These are phyloP conservation scores for Russula earlei DNA, from an alignment of 768 basidiomycete species.

Conservation along the genomic window DNA sequence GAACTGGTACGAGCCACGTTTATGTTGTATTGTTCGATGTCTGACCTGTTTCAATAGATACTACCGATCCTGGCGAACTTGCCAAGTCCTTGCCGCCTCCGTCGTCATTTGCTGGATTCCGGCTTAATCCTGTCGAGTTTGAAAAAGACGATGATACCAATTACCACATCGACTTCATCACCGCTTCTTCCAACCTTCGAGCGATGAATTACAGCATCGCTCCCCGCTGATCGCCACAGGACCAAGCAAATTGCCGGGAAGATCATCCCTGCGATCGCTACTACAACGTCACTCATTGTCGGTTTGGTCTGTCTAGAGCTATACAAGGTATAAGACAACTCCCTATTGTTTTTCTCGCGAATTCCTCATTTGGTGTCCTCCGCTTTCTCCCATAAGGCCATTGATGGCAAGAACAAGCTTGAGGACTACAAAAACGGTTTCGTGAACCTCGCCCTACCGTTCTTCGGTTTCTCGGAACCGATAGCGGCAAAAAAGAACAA, in stretches of 20 bases:
- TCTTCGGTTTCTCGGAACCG: slow-evolving; percentile 99
- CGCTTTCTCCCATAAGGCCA: slow-evolving; percentile 45
- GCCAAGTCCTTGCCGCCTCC: slow-evolving; percentile 73
- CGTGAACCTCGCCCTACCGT: slow-evolving; percentile 92
- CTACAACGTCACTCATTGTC: slow-evolving; percentile 92
- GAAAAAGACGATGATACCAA: slow-evolving; percentile 99
- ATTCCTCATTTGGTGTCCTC: neutral
- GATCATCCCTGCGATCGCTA: slow-evolving; percentile 99
- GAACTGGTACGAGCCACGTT: slow-evolving; percentile 26
- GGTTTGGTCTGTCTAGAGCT: slow-evolving; percentile 93
- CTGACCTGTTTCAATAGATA: slow-evolving; percentile 3
- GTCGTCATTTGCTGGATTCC: slow-evolving; percentile 90
- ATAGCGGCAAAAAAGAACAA: slow-evolving; percentile 83
- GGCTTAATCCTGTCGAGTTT: slow-evolving; percentile 90
- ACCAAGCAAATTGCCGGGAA: slow-evolving; percentile 99
- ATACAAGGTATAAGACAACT: slow-evolving; percentile 62
- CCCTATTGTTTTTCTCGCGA: neutral
- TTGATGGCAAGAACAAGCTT: slow-evolving; percentile 88
- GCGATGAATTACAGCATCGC: slow-evolving; percentile 91
- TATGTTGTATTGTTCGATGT: neutral
- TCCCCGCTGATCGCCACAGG: slow-evolving; percentile 75
- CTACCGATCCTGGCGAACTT: slow-evolving; percentile 41
- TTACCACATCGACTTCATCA: slow-evolving; percentile 98
- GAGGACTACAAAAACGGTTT: slow-evolving; percentile 99
- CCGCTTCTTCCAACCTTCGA: slow-evolving; percentile 91